Percentiles rank a stretch among this genome's conserved stretches.
These are phyloP conservation scores for Fraxinus sp. DNA, from an alignment of 305 asterid genomes.

Conservation along the genomic window DNA sequence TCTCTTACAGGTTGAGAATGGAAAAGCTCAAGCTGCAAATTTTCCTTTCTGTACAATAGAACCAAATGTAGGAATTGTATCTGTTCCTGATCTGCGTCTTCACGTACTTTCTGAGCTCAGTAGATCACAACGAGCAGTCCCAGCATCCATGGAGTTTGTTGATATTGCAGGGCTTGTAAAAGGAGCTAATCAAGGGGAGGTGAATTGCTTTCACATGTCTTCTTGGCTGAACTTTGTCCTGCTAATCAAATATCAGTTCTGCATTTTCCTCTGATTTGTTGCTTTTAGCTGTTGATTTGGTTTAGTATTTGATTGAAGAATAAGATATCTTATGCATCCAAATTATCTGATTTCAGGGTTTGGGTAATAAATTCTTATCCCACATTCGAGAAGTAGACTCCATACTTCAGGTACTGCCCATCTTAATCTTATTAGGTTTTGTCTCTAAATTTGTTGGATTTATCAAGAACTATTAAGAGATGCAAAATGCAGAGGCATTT, in stretches of 20 bases:
- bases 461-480: conserved; percentile 1
- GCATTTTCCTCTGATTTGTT: conserved; percentile 1
- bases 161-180: conserved; percentile 97
- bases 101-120: conserved; percentile 75
- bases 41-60: conserved; percentile 94
- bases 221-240: conserved; percentile 10
- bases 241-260: conserved; percentile 13
- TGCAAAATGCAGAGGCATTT: background rate
- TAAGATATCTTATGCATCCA: conserved; percentile 14
- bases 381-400: conserved; percentile 98
- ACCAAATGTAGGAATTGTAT: conserved; percentile 94
- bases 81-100: conserved; percentile 91
- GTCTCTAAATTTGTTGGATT: conserved; percentile 9
- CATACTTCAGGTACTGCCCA: conserved; percentile 68
- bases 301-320: background rate
- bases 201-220: conserved; percentile 31
- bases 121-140: conserved; percentile 77
- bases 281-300: conserved; percentile 16
- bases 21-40: conserved; percentile 97
- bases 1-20: conserved; percentile 80
- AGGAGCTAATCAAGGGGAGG: conserved; percentile 99
- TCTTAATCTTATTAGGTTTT: conserved; percentile 4
- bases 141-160: conserved; percentile 95
- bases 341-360: conserved; percentile 60
- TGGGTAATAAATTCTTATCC: conserved; percentile 90